phyloP scores from a whole-genome alignment of 2,329 filamentous ascomycete genomes.

The Paracamarosporium sp. region DNA sequence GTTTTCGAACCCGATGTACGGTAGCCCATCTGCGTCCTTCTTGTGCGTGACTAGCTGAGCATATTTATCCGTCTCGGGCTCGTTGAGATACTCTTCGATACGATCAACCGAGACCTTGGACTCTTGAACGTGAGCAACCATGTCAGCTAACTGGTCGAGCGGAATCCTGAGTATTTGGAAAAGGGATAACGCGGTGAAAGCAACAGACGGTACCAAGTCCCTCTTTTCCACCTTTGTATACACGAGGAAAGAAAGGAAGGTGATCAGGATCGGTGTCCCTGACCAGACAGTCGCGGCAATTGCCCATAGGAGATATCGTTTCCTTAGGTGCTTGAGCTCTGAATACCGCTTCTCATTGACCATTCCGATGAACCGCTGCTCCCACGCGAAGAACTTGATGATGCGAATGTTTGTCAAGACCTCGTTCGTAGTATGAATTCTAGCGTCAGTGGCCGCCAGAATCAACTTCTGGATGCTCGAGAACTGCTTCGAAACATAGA shows the following conservation, averaged over 20 bases:
- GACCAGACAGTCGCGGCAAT: conserved; percentile 94
- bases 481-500: conserved; percentile 86
- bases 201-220: conserved; percentile 86
- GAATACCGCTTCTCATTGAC: conserved; percentile 86
- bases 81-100: conserved; percentile 90
- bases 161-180: conserved; percentile 94
- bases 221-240: conserved; percentile 92
- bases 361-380: conserved; percentile 83
- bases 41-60: conserved; percentile 77
- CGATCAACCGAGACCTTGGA: conserved; percentile 96
- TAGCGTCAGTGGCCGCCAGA: conserved; percentile 89
- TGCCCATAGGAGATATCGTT: conserved; percentile 90
- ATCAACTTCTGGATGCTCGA: conserved; percentile 87
- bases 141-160: conserved; percentile 94
- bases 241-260: conserved; percentile 92
- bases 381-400: conserved; percentile 99
- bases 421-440: conserved; percentile 96
- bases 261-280: conserved; percentile 91
- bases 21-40: conserved; percentile 70
- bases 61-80: conserved; percentile 97
- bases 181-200: conserved; percentile 94
- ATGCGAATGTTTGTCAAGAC: conserved; percentile 95
- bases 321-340: conserved; percentile 80
- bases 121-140: conserved; percentile 98
- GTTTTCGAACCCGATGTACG: conserved; percentile 82